A percentile compares a stretch with the other conserved stretches of the same genome.
These are phyloP conservation scores for Gentiana straminea DNA, from an alignment of 257 asterid species.

Conservation along the genomic window DNA sequence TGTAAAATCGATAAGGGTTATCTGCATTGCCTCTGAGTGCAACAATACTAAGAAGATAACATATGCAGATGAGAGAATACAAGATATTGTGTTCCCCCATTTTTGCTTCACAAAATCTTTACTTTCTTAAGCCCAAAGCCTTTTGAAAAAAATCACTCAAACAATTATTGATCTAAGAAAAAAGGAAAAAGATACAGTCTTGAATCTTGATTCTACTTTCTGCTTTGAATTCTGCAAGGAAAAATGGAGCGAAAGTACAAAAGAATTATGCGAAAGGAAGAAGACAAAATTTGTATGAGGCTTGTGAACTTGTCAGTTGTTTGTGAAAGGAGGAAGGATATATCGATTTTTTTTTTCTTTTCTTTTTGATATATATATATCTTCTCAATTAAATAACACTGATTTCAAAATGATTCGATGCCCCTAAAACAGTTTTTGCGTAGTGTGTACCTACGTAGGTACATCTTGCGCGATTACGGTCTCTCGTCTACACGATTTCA, in stretches of 20 bases:
- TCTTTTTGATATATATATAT: no score
- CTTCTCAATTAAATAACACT: no score
- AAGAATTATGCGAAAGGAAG: not conserved
- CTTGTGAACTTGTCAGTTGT: constrained; percentile 22
- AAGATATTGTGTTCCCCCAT: constrained; percentile 32
- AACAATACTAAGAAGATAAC: constrained; percentile 20
- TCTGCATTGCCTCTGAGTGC: constrained; percentile 38
- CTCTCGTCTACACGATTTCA: no score
- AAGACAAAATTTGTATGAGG: constrained; percentile 5
- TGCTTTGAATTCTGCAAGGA: not conserved
- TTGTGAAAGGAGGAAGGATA: constrained; percentile 14
- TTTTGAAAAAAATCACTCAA: not conserved
- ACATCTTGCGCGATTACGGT: no score
- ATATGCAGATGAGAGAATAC: constrained; percentile 18
- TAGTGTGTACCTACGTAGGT: no score
- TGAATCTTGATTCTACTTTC: not conserved
- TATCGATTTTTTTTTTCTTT: not conserved
- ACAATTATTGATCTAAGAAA: not conserved
- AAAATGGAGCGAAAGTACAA: not conserved
- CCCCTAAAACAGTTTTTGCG: no score
- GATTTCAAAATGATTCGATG: no score
- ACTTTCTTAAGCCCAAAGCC: not conserved
- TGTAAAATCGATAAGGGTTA: constrained; percentile 72
- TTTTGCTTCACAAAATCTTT: not conserved
- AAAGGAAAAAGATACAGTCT: not conserved